phyloP scores from a whole-genome alignment of 106 monocot genomes.

The Dendrobium chrysotoxum region DNA sequence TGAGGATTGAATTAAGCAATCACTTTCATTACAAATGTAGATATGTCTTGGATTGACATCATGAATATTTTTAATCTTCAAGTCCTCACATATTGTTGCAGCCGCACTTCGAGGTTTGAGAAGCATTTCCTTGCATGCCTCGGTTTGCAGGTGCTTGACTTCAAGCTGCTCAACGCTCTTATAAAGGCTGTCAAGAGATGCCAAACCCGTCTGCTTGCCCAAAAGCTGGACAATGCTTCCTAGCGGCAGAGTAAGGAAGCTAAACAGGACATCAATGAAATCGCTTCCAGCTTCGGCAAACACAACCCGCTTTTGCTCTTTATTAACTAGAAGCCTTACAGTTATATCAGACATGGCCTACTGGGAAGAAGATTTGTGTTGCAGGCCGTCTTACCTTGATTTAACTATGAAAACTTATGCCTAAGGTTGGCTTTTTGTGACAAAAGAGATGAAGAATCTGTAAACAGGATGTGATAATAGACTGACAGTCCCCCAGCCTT shows the following conservation, averaged over 20 bases:
- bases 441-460: too few species aligned
- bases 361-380: neutral
- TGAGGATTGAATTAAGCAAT: neutral
- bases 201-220: slow-evolving; percentile 5
- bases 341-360: neutral
- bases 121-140: slow-evolving; percentile 31
- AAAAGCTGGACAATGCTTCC: slow-evolving; percentile 31
- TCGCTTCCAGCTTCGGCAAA: slow-evolving; percentile 35
- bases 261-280: slow-evolving; percentile 42
- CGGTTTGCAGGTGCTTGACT: slow-evolving; percentile 11
- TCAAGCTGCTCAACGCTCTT: slow-evolving; percentile 30
- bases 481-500: too few species aligned
- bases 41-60: neutral
- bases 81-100: slow-evolving; percentile 6
- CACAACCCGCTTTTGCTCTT: slow-evolving; percentile 22
- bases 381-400: too few species aligned
- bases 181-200: slow-evolving; percentile 27
- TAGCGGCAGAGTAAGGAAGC: slow-evolving; percentile 51
- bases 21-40: slow-evolving; percentile 10
- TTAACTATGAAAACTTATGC: too few species aligned
- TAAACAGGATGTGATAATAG: too few species aligned
- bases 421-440: too few species aligned
- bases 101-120: slow-evolving; percentile 17
- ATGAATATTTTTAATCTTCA: slow-evolving; percentile 9
- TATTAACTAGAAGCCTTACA: slow-evolving; percentile 33